phyloP scores from a whole-genome alignment of 495 filamentous ascomycete genomes.

The Talaromyces wortmannii region DNA sequence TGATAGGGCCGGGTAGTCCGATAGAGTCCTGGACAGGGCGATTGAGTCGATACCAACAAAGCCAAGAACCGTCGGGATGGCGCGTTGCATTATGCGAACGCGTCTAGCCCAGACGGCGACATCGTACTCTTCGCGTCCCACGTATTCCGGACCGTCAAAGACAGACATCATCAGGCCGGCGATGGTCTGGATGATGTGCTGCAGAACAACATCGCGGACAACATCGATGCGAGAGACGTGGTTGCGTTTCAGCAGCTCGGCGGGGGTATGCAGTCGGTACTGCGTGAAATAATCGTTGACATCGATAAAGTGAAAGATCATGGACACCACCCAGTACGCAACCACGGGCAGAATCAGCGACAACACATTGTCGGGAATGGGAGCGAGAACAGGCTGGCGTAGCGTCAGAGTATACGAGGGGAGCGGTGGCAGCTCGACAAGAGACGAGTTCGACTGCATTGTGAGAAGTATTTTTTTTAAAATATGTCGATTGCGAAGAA shows the following conservation, averaged over 20 bases:
- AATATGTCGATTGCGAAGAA: neutral
- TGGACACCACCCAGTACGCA: slow-evolving; percentile 84
- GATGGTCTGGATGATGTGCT: slow-evolving; percentile 79
- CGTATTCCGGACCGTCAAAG: slow-evolving; percentile 57
- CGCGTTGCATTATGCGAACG: slow-evolving; percentile 63
- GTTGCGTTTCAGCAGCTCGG: slow-evolving; percentile 79
- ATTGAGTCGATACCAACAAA: slow-evolving; percentile 34
- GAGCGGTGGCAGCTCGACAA: slow-evolving; percentile 63
- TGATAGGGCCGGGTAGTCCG: slow-evolving; percentile 54
- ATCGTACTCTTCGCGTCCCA: slow-evolving; percentile 74
- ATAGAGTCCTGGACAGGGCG: slow-evolving; percentile 27
- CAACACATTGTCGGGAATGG: slow-evolving; percentile 74
- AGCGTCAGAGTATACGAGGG: slow-evolving; percentile 63
- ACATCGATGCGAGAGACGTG: slow-evolving; percentile 77
- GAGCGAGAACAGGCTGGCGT: slow-evolving; percentile 63
- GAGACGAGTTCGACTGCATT: slow-evolving; percentile 25
- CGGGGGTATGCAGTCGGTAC: slow-evolving; percentile 88
- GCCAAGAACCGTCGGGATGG: slow-evolving; percentile 51
- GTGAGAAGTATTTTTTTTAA: neutral
- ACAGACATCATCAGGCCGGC: slow-evolving; percentile 53
- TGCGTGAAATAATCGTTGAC: slow-evolving; percentile 72
- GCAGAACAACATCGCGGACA: slow-evolving; percentile 76
- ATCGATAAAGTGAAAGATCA: slow-evolving; percentile 82
- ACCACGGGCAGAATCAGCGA: slow-evolving; percentile 67
- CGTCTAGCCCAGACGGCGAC: slow-evolving; percentile 74